A percentile compares a stretch with the other conserved stretches of the same genome.
Conservation (phyloP, 768 basidiomycete genomes). For the Boletus coccyginus region DNA sequence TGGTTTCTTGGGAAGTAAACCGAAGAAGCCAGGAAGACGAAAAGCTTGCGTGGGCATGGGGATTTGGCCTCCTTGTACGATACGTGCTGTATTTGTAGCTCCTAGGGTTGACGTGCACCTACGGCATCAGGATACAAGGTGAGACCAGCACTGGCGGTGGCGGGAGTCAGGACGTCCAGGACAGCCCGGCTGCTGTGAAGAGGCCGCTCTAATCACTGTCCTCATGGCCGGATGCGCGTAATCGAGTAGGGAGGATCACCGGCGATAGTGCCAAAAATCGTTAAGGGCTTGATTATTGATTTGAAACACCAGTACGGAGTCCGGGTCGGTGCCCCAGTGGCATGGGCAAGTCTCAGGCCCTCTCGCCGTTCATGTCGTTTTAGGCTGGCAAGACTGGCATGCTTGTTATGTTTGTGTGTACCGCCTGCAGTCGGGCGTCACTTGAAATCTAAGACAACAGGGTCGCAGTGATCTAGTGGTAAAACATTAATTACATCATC, state of each 20-base stretch:
- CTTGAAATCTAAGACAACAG: slow-evolving; percentile 8
- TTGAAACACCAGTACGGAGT: no score
- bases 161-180: background rate
- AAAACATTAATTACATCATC: background rate
- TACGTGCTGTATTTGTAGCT: slow-evolving; percentile 15
- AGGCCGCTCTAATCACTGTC: background rate
- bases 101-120: background rate
- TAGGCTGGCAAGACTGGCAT: no score
- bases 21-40: slow-evolving; percentile 25
- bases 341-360: no score
- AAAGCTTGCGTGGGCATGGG: slow-evolving; percentile 20
- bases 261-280: background rate
- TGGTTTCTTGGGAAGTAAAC: slow-evolving; percentile 25
- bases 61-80: background rate
- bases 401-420: background rate
- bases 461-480: background rate
- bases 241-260: background rate
- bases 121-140: slow-evolving; percentile 9
- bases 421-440: background rate
- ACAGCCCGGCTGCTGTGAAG: background rate
- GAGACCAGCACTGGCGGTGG: slow-evolving; percentile 15
- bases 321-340: no score
- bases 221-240: background rate
- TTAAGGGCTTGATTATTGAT: background rate
- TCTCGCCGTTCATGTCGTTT: no score